These are phyloP conservation scores for Aegilops umbellulata DNA, from an alignment of 176 grass and related monocot species.

Conservation along the genomic window DNA sequence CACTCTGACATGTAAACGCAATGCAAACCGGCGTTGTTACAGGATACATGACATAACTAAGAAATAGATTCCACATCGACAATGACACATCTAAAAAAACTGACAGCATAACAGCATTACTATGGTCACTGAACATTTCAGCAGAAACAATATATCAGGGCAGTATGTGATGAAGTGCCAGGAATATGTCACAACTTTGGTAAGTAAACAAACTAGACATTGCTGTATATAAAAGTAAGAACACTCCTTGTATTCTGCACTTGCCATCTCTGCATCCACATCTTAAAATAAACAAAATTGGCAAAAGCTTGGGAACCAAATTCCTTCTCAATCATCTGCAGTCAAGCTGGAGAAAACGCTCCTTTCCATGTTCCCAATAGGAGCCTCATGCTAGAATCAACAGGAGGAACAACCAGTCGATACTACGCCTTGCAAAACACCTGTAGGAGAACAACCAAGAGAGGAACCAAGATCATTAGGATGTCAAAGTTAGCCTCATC, in stretches of 20 bases:
- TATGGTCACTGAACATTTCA: neutral
- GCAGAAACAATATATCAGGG: neutral
- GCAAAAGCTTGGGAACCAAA: conserved; percentile 52
- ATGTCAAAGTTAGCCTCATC: neutral
- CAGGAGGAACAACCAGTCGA: conserved; percentile 67
- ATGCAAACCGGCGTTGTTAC: no score
- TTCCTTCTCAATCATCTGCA: conserved; percentile 86
- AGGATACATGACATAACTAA: neutral
- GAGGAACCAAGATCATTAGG: conserved; percentile 14
- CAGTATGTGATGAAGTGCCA: neutral
- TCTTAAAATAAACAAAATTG: neutral
- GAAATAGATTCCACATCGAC: neutral
- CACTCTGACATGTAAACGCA: no score
- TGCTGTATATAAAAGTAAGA: neutral
- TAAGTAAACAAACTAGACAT: neutral
- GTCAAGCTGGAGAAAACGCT: conserved; percentile 60
- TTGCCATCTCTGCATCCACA: neutral
- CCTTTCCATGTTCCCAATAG: conserved; percentile 98
- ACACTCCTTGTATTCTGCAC: neutral
- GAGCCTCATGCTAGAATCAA: conserved; percentile 94
- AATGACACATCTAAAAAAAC: neutral
- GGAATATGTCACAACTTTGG: neutral
- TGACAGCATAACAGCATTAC: neutral
- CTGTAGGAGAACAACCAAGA: conserved; percentile 29
- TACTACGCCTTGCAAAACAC: conserved; percentile 92